Base-by-base conservation (phyloP, 805 yeast species). In the Wickerhamomyces sydowiorum region DNA sequence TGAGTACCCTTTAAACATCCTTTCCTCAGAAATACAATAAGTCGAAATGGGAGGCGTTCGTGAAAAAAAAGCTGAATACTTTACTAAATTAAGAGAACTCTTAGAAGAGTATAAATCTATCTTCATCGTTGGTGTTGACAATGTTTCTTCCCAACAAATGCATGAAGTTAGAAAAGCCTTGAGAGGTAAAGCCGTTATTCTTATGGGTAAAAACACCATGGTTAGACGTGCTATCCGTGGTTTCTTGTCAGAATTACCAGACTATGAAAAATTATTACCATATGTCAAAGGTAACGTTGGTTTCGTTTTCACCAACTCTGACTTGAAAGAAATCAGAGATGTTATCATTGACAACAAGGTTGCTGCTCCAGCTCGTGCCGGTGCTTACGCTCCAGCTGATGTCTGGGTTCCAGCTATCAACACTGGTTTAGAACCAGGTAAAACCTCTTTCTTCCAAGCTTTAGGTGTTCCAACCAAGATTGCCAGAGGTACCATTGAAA, bases 401-500 rank as follows among this genome's bases (percentile, higher is more conserved):
- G 98, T 93, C 66, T 88, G 82, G 84, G 85, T 93, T 60, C 95
- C 95, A 70, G 98, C 98, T 64, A 95, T 96, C 75, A 93, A 93
- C 96, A 93, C 99, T 62, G 97, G 98, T 86, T 90, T 93, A 96
- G 99, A 93, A 80, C 99, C 99, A 75, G 98, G 98, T 85, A 93
- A 93, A 88, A 93, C 99, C 67, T 93, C 99, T 70, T 93, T 93
- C 95, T 93, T 93, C 98, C 99, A 93, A 83, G 99, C 99, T 69
- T 83, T 93, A 66, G 98, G 98, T 87, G 96, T 93, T 66, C 99
- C 99, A 82, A 93, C 99, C 87, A 93, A 93, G 95, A 93, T 93
- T 89, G 93, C 96, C 75, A 90, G 99, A 86, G 99, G 99, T 93
- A 89, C 96, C 77, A 93, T 93, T 83, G 99, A 93, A 80, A 93